phyloP scores from a whole-genome alignment of 768 basidiomycete species.

The Suillus placidus region DNA sequence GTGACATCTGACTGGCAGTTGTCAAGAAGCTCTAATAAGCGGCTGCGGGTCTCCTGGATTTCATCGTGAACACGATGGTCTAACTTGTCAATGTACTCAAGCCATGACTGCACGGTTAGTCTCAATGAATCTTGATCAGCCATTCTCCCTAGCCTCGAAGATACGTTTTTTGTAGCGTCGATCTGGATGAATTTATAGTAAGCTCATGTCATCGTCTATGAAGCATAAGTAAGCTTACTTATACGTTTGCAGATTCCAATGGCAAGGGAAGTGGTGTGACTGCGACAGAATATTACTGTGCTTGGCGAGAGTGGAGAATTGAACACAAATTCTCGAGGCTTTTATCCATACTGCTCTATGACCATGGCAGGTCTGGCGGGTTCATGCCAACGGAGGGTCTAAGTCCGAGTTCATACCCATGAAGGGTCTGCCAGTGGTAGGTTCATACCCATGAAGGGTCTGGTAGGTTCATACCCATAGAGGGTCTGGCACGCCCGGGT shows the following conservation, averaged over 20 bases:
- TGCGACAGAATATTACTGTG: background rate
- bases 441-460: background rate
- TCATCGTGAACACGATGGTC: background rate
- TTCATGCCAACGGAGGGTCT: background rate
- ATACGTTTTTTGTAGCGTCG: background rate
- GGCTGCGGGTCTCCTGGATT: background rate
- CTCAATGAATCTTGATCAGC: background rate
- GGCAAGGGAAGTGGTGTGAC: background rate
- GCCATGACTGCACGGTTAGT: background rate
- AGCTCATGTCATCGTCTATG: background rate
- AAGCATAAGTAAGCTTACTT: background rate
- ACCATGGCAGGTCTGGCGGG: background rate
- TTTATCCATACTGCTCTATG: background rate
- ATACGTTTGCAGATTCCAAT: background rate
- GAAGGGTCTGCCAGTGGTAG: background rate
- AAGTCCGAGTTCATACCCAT: too few relatives aligned
- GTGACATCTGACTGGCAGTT: background rate
- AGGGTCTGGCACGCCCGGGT: background rate
- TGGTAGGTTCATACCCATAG: background rate
- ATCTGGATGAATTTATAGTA: background rate
- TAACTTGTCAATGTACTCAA: background rate
- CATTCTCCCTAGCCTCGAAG: background rate
- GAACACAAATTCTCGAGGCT: background rate
- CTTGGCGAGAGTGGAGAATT: background rate
- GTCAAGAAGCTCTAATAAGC: background rate